Base-by-base conservation (phyloP, 805 yeast species). In the Grigorovia yakushimaensis region DNA sequence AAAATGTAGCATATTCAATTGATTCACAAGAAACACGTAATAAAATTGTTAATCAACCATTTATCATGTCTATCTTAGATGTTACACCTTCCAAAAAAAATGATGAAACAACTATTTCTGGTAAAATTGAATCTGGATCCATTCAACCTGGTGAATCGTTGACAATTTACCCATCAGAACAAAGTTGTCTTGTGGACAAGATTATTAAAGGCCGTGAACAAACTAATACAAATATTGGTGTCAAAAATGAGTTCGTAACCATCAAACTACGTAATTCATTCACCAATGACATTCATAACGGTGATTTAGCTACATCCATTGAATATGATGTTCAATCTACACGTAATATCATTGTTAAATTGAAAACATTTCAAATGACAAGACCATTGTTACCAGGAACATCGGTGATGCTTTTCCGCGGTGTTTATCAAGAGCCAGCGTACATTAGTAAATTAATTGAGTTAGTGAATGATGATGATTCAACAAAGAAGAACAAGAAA, bases 401-500 rank as follows among this genome's bases (percentile, higher is more conserved):
- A 0, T 82, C 89, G 39, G 73, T 88, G 53, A 76, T 87, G 39
- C 62, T 87, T 45, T 88, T 88, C 65, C 74, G 89, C 50, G 88
- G 89, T 51, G 81, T 86, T 48, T 73, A 79, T 22, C 79, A 82
- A 40, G 77, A 78, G 39, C 86, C 93, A 1, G 88, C 88, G 4
- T 75, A 81, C 52, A 67, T 88, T 19, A 58, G 71, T 40, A 74
- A 74, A 72, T 80, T 54, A 51, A 64, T 48, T 54, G 68, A 51
- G 41, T 23, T 42, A 7, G 53, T 91, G 88, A 97, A 97, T 54
- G 88, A 85, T 71, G 80, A 78, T 62, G 73, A 79, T 43, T 65
- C 76, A n/a, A 82, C 85, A 43, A 96, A 89, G 66, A 85, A 93
- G n/a, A 61, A 84, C 44, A 78, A 93, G 69, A 91, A 85, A 73